phyloP scores from a whole-genome alignment of 371 early-diverging fungal species.

The Mortierella sp. region DNA sequence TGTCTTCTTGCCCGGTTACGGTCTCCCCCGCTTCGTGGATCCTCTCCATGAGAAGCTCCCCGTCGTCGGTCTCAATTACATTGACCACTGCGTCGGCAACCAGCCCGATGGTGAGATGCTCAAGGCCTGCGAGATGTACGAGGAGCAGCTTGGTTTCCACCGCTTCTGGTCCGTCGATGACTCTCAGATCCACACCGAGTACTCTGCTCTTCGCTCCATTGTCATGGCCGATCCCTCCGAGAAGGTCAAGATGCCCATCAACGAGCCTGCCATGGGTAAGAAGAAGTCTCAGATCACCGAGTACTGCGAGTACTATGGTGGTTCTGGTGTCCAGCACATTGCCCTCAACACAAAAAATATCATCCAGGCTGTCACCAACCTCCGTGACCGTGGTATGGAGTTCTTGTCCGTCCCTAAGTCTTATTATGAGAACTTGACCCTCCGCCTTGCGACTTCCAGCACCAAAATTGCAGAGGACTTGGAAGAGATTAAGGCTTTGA shows the following conservation, averaged over 20 bases:
- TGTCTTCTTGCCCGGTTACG: constrained; percentile 88
- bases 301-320: constrained; percentile 95
- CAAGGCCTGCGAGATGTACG: constrained; percentile 85
- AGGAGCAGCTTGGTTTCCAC: constrained; percentile 92
- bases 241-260: constrained; percentile 95
- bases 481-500: constrained; percentile 80
- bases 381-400: constrained; percentile 89
- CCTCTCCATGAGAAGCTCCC: constrained; percentile 79
- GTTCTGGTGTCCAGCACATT: constrained; percentile 96
- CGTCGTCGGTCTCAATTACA: constrained; percentile 69
- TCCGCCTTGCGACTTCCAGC: constrained; percentile 73
- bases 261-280: constrained; percentile 95
- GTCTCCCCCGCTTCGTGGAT: constrained; percentile 62
- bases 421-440: constrained; percentile 91
- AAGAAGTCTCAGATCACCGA: constrained; percentile 98
- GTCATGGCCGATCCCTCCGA: constrained; percentile 96
- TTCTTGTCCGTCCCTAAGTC: constrained; percentile 88
- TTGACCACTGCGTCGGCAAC: constrained; percentile 97
- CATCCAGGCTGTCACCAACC: constrained; percentile 80
- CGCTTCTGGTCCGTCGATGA: constrained; percentile 99
- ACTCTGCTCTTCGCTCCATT: constrained; percentile 92
- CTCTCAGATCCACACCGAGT: constrained; percentile 95
- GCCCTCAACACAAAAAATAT: constrained; percentile 92
- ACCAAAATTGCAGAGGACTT: constrained; percentile 85
- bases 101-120: constrained; percentile 94